Evolutionary conservation across 768 basidiomycete genomes (phyloP).

Genomic region (Rhizopogon vulgaris): DNA sequence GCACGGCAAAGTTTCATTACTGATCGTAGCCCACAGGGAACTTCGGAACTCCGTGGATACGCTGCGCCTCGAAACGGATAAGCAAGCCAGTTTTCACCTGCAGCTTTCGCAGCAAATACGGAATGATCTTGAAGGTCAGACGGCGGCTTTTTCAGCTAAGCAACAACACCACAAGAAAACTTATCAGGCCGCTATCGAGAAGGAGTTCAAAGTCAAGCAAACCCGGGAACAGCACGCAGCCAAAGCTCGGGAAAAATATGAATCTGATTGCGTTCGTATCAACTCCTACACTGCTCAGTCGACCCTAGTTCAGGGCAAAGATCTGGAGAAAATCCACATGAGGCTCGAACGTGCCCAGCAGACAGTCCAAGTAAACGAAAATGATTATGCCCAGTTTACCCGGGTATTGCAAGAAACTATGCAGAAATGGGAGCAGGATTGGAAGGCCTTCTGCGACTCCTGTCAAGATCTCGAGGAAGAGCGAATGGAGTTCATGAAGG

Average conservation of each 20-base stretch:
- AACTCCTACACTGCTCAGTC: slow-evolving; percentile 92
- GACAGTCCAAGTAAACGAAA: slow-evolving; percentile 86
- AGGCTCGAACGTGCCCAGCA: slow-evolving; percentile 87
- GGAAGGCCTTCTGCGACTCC: slow-evolving; percentile 91
- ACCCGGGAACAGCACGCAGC: slow-evolving; percentile 79
- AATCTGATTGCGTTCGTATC: slow-evolving; percentile 86
- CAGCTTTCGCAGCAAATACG: slow-evolving; percentile 72
- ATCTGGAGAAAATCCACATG: slow-evolving; percentile 81
- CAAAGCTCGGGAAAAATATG: slow-evolving; percentile 92
- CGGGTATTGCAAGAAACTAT: slow-evolving; percentile 73
- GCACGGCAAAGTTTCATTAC: slow-evolving; percentile 6
- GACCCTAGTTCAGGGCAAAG: slow-evolving; percentile 86
- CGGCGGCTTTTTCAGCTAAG: slow-evolving; percentile 51
- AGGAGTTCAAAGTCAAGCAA: slow-evolving; percentile 85
- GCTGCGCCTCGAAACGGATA: slow-evolving; percentile 76
- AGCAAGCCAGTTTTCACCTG: slow-evolving; percentile 67
- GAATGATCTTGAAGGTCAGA: slow-evolving; percentile 65
- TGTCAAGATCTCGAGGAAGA: slow-evolving; percentile 96
- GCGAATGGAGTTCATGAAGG: slow-evolving; percentile 90
- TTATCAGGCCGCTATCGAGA: slow-evolving; percentile 76
- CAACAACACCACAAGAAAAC: slow-evolving; percentile 70
- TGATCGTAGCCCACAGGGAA: slow-evolving; percentile 47
- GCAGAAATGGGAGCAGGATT: slow-evolving; percentile 85
- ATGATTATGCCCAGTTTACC: slow-evolving; percentile 87
- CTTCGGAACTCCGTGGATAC: slow-evolving; percentile 77